Conservation (phyloP, 1,284 basidiomycete genomes). For the Leccinum angustisporum region DNA sequence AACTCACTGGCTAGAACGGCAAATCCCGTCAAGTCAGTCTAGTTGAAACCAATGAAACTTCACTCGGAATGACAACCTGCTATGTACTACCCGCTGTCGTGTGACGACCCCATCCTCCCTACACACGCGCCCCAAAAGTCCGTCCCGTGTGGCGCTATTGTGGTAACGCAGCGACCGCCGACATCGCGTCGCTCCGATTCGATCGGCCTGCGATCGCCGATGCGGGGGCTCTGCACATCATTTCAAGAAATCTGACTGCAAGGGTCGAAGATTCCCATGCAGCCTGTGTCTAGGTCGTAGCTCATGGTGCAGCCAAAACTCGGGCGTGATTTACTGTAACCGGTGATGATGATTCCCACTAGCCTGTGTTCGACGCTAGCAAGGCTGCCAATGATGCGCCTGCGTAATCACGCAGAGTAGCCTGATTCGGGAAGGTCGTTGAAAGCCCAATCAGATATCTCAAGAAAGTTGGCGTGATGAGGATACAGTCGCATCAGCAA, state of each 20-base stretch:
- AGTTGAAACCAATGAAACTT: neutral
- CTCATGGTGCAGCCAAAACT: no score
- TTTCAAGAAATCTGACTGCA: neutral
- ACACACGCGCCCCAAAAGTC: neutral
- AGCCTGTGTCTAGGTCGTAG: neutral
- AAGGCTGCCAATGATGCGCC: neutral
- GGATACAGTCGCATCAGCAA: neutral
- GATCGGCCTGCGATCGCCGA: neutral
- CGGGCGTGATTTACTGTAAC: neutral
- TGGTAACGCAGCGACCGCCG: neutral
- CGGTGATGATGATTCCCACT: neutral
- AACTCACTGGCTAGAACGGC: neutral
- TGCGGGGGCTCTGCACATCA: neutral
- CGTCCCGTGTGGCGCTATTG: neutral
- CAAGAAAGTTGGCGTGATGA: neutral
- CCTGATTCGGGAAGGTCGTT: neutral
- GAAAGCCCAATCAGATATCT: neutral
- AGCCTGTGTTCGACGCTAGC: neutral
- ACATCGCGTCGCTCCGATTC: neutral
- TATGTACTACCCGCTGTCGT: neutral
- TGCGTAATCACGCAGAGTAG: neutral
- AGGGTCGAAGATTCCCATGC: neutral
- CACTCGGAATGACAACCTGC: neutral
- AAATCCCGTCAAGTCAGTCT: neutral
- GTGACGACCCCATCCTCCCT: neutral